phyloP scores from a whole-genome alignment of 2,329 filamentous ascomycete species.

The Emmonsia crescens region DNA sequence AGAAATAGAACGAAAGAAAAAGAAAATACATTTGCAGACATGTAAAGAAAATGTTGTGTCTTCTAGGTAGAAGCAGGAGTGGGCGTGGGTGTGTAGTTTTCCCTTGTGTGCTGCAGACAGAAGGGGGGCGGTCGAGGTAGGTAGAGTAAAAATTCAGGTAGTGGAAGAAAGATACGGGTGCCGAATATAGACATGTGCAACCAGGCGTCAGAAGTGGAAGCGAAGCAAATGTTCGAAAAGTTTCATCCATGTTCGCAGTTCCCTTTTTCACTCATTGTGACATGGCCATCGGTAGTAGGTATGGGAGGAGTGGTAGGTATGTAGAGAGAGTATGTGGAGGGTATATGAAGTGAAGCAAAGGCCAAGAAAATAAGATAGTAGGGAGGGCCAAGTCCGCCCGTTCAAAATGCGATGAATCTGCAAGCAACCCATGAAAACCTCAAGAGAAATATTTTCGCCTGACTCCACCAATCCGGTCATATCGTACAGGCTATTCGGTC shows the following conservation, averaged over 20 bases:
- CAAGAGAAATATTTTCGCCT: background rate
- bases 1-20: background rate
- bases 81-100: background rate
- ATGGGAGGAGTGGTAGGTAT: background rate
- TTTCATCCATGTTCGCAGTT: background rate
- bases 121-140: background rate
- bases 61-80: background rate
- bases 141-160: background rate
- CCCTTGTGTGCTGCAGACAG: background rate
- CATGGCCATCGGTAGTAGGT: background rate
- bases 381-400: background rate
- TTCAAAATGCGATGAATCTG: background rate
- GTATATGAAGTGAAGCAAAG: constrained; percentile 1
- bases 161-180: background rate
- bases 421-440: background rate
- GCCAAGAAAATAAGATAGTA: background rate
- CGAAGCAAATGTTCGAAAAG: background rate
- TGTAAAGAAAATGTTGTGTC: background rate
- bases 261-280: background rate
- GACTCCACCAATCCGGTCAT: background rate
- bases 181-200: background rate
- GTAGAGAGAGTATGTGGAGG: background rate
- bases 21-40: background rate
- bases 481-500: background rate
- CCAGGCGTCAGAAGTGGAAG: background rate